These are phyloP conservation scores for Saprolegnia parasitica DNA, from an alignment of 352 stramenopile genomes.

Conservation along the genomic window DNA sequence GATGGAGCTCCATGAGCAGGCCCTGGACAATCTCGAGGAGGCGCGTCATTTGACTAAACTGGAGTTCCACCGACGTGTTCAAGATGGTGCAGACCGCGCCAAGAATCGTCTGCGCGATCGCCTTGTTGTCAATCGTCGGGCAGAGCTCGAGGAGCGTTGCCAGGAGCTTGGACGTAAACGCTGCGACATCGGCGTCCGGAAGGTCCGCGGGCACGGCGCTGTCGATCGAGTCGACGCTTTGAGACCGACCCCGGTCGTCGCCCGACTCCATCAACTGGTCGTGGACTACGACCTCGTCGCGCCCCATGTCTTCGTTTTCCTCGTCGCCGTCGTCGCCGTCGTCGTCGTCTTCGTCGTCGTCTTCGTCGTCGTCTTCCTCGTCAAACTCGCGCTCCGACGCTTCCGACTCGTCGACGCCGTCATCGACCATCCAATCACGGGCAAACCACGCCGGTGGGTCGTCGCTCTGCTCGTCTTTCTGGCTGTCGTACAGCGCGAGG, in stretches of 20 bases:
- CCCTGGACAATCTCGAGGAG: slow-evolving; percentile 18
- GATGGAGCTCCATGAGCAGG: slow-evolving; percentile 15
- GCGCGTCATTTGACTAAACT: not conserved
- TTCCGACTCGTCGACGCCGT: slow-evolving; percentile 41
- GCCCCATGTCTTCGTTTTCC: slow-evolving; percentile 52
- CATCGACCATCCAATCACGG: slow-evolving; percentile 32
- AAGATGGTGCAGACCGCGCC: slow-evolving; percentile 1
- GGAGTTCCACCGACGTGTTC: slow-evolving; percentile 6
- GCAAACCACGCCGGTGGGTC: not conserved
- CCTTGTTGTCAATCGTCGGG: slow-evolving; percentile 21
- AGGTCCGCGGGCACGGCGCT: not conserved
- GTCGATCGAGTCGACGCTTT: not conserved
- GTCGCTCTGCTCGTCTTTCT: not conserved
- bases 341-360: slow-evolving; percentile 57
- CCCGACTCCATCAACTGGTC: slow-evolving; percentile 11
- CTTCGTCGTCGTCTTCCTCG: slow-evolving; percentile 42
- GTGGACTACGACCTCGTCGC: slow-evolving; percentile 30
- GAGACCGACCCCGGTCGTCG: not conserved
- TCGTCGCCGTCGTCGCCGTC: slow-evolving; percentile 41
- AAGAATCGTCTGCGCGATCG: slow-evolving; percentile 11
- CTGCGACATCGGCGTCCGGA: not conserved
- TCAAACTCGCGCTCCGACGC: slow-evolving; percentile 43
- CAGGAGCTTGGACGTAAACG: slow-evolving; percentile 9
- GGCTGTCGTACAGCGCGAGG: slow-evolving; percentile 4
- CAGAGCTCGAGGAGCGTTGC: slow-evolving; percentile 1